Conservation (phyloP, 441 rosid genomes). For the Melianthus villosus region DNA sequence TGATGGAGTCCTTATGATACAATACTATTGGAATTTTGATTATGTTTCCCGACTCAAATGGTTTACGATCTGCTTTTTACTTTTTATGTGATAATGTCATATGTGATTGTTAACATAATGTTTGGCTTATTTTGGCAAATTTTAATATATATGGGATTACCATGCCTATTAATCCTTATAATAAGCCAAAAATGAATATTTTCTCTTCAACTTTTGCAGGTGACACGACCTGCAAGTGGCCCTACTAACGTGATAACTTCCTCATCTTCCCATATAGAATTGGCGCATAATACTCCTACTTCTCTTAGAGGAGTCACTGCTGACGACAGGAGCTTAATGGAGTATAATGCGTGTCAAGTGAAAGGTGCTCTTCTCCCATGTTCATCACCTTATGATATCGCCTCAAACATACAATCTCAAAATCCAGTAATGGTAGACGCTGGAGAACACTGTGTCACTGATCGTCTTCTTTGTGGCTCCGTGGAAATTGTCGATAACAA, state of each 20-base stretch:
- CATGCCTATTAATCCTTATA: conserved; percentile 1
- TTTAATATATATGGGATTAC: conserved; percentile 5
- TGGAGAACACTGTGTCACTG: conserved; percentile 33
- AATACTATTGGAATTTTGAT: no score
- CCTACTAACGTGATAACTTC: conserved; percentile 32
- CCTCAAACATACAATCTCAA: conserved; percentile 29
- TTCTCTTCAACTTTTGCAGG: conserved; percentile 27
- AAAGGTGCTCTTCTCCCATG: conserved; percentile 65
- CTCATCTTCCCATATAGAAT: conserved; percentile 42
- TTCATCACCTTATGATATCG: conserved; percentile 44
- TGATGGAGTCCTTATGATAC: no score
- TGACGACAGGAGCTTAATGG: conserved; percentile 38
- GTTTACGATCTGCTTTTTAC: no score
- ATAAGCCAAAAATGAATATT: conserved; percentile 6
- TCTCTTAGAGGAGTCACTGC: conserved; percentile 47
- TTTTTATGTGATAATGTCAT: no score
- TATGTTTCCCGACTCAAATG: no score
- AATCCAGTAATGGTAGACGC: conserved; percentile 40
- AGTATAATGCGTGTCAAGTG: conserved; percentile 50
- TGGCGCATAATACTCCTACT: conserved; percentile 47
- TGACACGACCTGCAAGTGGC: conserved; percentile 53
- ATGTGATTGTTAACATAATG: no score
- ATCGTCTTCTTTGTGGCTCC: conserved; percentile 35
- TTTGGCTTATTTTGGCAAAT: no score
- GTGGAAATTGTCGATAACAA: conserved; percentile 37